Conservation (phyloP, 2,329 filamentous ascomycete species). For the Curvularia hawaiiensis region DNA sequence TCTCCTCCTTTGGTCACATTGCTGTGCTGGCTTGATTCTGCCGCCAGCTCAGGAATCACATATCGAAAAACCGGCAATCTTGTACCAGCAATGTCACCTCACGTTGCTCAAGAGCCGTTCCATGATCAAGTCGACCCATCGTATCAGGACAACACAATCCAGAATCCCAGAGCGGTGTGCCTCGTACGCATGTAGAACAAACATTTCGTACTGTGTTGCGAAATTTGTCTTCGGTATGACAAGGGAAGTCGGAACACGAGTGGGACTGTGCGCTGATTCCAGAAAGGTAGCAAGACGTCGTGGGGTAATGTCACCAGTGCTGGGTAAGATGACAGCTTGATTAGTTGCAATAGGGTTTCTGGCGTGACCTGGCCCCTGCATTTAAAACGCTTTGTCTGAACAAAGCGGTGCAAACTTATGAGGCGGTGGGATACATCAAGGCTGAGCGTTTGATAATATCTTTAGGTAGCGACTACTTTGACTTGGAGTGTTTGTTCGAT, state of each 20-base stretch:
- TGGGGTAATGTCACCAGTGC: background rate
- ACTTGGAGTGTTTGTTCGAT: background rate
- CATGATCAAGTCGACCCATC: background rate
- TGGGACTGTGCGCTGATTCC: slow-evolving; percentile 2
- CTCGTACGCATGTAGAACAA: background rate
- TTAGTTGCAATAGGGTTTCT: background rate
- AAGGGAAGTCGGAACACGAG: background rate
- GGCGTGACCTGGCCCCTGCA: background rate
- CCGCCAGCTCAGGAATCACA: slow-evolving; percentile 1
- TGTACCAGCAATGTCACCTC: slow-evolving; percentile 1
- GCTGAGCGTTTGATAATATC: background rate
- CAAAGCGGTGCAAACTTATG: background rate
- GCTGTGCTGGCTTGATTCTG: slow-evolving; percentile 3
- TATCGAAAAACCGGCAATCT: background rate
- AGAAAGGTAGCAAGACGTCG: background rate
- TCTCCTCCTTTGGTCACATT: slow-evolving; percentile 9
- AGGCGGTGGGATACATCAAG: background rate
- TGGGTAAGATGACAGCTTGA: background rate
- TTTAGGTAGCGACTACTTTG: slow-evolving; percentile 1
- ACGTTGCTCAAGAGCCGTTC: background rate
- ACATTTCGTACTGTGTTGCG: background rate
- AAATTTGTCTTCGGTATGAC: background rate
- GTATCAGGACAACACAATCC: background rate
- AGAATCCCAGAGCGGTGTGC: background rate
- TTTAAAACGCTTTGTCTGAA: background rate